A percentile compares a stretch with the other conserved stretches of the same genome.
Conservation (phyloP, 768 basidiomycete genomes). For the Galerina sulciceps region DNA sequence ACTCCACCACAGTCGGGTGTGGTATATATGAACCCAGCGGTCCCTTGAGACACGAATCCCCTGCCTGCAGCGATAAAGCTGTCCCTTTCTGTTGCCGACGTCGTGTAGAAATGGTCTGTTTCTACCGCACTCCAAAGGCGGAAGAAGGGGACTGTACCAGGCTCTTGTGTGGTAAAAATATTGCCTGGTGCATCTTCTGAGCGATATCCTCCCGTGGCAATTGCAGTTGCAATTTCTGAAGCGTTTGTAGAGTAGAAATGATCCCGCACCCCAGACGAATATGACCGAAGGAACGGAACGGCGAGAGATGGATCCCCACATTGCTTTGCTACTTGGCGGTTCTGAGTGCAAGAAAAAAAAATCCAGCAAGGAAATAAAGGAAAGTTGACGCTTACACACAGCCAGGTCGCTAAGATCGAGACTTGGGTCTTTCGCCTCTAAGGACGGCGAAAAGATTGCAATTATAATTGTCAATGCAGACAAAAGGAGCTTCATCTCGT, state of each 20-base stretch:
- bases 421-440: too few relatives aligned
- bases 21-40: too few relatives aligned
- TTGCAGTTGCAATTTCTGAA: background rate
- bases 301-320: background rate
- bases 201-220: background rate
- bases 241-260: background rate
- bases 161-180: background rate
- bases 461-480: too few relatives aligned
- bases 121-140: background rate
- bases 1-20: background rate
- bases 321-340: too few relatives aligned
- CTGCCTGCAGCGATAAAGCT: too few relatives aligned
- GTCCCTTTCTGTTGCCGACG: background rate
- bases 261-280: background rate
- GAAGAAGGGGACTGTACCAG: background rate
- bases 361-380: too few relatives aligned
- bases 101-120: slow-evolving; percentile 10
- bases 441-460: too few relatives aligned
- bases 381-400: too few relatives aligned
- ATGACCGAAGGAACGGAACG: background rate
- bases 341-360: too few relatives aligned
- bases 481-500: too few relatives aligned
- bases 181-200: background rate
- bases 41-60: too few relatives aligned
- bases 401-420: too few relatives aligned